phyloP scores from a whole-genome alignment of 495 filamentous ascomycete genomes.

The Neurospora sp. region DNA sequence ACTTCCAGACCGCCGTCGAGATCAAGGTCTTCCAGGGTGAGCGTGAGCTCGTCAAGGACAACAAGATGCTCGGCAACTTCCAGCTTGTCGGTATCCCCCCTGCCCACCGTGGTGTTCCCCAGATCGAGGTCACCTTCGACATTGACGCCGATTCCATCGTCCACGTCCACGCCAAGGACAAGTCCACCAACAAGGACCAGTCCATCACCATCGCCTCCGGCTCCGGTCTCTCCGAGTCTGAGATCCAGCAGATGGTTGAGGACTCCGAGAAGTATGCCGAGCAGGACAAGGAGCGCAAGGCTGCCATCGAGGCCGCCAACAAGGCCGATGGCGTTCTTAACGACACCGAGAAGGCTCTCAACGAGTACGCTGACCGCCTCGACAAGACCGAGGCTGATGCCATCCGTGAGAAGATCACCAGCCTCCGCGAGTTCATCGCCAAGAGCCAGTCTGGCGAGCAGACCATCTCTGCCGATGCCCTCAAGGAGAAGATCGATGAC shows the following conservation, averaged over 20 bases:
- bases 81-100: constrained; percentile 97
- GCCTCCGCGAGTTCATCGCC: constrained; percentile 80
- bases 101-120: constrained; percentile 93
- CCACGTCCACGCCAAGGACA: constrained; percentile 98
- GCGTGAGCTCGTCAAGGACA: constrained; percentile 98
- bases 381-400: constrained; percentile 92
- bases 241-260: constrained; percentile 94
- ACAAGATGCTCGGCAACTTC: constrained; percentile 99
- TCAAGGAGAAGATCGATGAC: constrained; percentile 98
- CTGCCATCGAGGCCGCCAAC: constrained; percentile 90
- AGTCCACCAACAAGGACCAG: constrained; percentile 99
- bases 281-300: constrained; percentile 92
- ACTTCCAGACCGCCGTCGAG: constrained; percentile 99
- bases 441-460: constrained; percentile 93
- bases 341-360: constrained; percentile 97
- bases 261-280: constrained; percentile 96
- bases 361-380: constrained; percentile 89
- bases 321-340: constrained; percentile 91
- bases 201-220: constrained; percentile 98
- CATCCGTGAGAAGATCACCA: constrained; percentile 87
- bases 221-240: constrained; percentile 88
- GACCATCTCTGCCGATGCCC: constrained; percentile 70
- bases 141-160: constrained; percentile 99
- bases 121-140: constrained; percentile 98
- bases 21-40: constrained; percentile 99